Base-by-base conservation (phyloP, 257 asterid genomes). In the Solanum gandarillasii region DNA sequence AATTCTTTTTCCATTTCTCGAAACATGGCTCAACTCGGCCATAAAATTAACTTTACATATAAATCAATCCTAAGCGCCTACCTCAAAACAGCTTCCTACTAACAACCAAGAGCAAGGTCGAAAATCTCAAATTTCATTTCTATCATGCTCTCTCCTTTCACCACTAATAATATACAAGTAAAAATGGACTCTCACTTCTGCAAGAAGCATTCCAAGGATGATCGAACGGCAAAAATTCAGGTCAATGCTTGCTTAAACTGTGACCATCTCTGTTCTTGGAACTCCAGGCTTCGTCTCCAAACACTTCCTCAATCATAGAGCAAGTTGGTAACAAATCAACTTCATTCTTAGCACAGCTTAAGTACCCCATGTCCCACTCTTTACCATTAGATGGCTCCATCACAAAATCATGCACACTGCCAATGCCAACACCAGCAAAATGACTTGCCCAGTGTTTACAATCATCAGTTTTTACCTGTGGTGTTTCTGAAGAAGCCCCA, bases 241-340 rank as follows among this genome's bases (percentile, higher is more conserved):
- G 43, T 48, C 71, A 48, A 31, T 25, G 31, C 86, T 52, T 82
- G 86, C 46, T 1, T 48, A 85, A 86, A 81, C 83, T 81, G 52
- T 89, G 84, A 62, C 88, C 90, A 81, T 90, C 92, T 70, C 75
- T 85, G 55, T 87, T 78, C 86, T 52, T 52, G 86, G 74, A 72
- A 88, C 89, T 90, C 90, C 89, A 90, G 81, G 91, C 89, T 76
- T 88, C 92, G 12, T 89, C 88, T 79, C 94, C 92, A 65, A 93
- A 93, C 27, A 93, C 92, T 86, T 93, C 95, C 78, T 93, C 95
- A 62, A 92, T 92, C 91, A 92, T 86, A 84, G 87, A 67, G 88
- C 90, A 88, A 6, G 94, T 92, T 29, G 94, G 90, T 55, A 92
- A 86, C 72, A 92, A 90, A 70, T 91, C 95, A 31, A 85, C 86